Evolutionary conservation across 78 protist genomes (phyloP).

Genomic region (slime mould (Dictyostelium discoideum)): DNA sequence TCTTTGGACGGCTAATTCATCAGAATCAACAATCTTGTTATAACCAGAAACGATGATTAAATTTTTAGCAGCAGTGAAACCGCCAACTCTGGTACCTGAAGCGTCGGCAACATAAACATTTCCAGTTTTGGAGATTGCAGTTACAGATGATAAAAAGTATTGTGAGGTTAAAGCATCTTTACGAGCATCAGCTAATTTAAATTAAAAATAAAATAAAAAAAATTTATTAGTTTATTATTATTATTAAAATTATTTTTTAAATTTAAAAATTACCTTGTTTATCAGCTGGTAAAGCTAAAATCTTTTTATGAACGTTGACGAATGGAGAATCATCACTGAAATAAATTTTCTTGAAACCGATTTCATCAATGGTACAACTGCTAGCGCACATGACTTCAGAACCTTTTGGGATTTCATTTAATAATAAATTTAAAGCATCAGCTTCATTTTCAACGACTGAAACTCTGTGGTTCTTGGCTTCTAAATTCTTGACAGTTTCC

Average conservation of each 20-base stretch:
- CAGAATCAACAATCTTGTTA: constrained; percentile 35
- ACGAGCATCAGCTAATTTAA: neutral
- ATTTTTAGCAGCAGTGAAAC: constrained; percentile 42
- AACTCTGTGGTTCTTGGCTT: constrained; percentile 6
- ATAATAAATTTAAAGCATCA: neutral
- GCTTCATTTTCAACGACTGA: constrained; percentile 31
- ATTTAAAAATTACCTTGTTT: constrained; percentile 18
- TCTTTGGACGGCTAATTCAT: constrained; percentile 27
- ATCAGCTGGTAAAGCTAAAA: constrained; percentile 17
- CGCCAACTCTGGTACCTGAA: constrained; percentile 52
- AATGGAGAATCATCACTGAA: neutral
- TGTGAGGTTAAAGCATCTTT: constrained; percentile 9
- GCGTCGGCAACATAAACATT: constrained; percentile 50
- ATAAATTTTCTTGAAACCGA: constrained; percentile 35
- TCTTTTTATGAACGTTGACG: constrained; percentile 12
- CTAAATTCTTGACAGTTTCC: neutral
- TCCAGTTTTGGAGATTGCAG: constrained; percentile 53
- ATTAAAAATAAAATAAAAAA: neutral
- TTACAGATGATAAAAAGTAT: constrained; percentile 16
- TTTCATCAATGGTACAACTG: constrained; percentile 30
- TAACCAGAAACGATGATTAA: constrained; percentile 33
- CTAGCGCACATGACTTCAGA: constrained; percentile 12
- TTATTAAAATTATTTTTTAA: neutral
- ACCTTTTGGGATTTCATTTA: constrained; percentile 10
- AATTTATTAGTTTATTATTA: neutral